phyloP scores from a whole-genome alignment of 441 rosid species.

The Viola pubescens region DNA sequence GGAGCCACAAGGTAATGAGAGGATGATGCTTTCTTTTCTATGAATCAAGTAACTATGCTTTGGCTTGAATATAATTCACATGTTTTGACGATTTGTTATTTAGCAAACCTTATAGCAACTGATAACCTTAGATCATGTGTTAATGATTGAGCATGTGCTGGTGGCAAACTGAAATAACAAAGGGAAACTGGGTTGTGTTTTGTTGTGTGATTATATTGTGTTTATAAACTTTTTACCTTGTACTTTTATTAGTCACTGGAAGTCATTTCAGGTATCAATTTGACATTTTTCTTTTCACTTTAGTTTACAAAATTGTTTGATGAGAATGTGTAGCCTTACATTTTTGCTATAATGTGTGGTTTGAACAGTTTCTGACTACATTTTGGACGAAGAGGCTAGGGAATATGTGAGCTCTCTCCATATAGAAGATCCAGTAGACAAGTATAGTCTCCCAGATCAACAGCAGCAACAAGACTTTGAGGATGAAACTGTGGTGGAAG shows the following conservation, averaged over 20 bases:
- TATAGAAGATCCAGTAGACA: constrained; percentile 44
- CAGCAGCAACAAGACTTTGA: constrained; percentile 34
- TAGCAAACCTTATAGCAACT: too few relatives aligned
- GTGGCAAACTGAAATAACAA: too few relatives aligned
- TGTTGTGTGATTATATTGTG: too few relatives aligned
- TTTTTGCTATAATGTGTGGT: constrained; percentile 6
- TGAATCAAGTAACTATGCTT: neutral
- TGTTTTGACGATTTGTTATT: neutral
- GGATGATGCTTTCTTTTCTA: neutral
- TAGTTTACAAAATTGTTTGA: too few relatives aligned
- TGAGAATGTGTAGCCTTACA: too few relatives aligned
- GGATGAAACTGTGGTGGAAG: constrained; percentile 35
- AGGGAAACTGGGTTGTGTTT: too few relatives aligned
- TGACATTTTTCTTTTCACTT: too few relatives aligned
- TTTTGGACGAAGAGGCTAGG: constrained; percentile 39
- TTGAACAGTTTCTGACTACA: constrained; percentile 41
- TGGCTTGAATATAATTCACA: neutral
- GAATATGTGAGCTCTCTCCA: constrained; percentile 33
- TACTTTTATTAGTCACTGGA: too few relatives aligned
- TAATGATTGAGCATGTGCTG: too few relatives aligned
- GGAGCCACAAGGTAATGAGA: constrained; percentile 60
- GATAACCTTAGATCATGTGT: too few relatives aligned
- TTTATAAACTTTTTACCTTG: too few relatives aligned
- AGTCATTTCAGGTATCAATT: too few relatives aligned
- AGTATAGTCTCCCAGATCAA: constrained; percentile 40